A percentile compares a stretch with the other conserved stretches of the same genome.
phyloP scores from a whole-genome alignment of 345 rosid species.

The Psidium guajava region DNA sequence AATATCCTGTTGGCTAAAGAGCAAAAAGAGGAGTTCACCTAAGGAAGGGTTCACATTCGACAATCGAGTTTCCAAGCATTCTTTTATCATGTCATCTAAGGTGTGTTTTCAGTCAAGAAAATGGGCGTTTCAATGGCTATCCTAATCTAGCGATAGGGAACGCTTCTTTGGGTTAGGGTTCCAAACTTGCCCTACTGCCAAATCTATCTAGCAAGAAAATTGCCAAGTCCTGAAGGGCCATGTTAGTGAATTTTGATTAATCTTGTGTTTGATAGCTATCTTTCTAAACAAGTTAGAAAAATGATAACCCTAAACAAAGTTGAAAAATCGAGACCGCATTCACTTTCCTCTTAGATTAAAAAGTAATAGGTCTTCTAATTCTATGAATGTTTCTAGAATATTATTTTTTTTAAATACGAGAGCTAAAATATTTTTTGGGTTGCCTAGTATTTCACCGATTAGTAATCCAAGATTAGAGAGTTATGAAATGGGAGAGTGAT shows the following conservation, averaged over 20 bases:
- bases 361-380: neutral
- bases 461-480: neutral
- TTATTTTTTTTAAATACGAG: neutral
- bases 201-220: neutral
- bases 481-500: neutral
- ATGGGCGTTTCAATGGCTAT: neutral
- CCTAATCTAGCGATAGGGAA: neutral
- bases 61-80: neutral
- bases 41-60: neutral
- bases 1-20: neutral
- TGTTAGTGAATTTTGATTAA: neutral
- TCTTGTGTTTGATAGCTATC: neutral
- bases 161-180: neutral
- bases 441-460: neutral
- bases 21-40: neutral
- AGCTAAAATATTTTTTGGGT: neutral
- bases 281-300: neutral
- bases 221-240: neutral
- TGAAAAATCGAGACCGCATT: neutral
- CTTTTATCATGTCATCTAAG: neutral
- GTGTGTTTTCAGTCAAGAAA: neutral
- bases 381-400: neutral
- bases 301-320: neutral
- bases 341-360: no score
- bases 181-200: neutral